phyloP scores from a whole-genome alignment of 176 grass and related monocot genomes.

The Oryza brachyantha region DNA sequence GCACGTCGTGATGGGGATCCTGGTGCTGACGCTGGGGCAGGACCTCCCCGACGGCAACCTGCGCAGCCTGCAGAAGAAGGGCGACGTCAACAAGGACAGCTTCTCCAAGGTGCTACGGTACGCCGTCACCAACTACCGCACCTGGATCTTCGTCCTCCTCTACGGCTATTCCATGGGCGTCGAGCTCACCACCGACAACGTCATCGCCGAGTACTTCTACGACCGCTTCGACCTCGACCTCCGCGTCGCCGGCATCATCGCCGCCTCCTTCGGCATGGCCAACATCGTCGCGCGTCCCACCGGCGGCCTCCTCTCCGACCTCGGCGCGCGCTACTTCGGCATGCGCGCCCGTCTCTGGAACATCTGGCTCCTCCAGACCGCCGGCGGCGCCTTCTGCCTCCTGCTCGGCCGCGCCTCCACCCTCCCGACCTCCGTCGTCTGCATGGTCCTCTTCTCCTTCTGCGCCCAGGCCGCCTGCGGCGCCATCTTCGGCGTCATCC shows the following conservation, averaged over 20 bases:
- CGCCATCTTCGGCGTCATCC: slow-evolving; percentile 67
- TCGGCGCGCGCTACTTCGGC: slow-evolving; percentile 46
- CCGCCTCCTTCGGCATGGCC: slow-evolving; percentile 90
- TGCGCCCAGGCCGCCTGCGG: slow-evolving; percentile 84
- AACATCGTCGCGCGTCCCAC: slow-evolving; percentile 63
- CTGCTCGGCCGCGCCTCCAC: slow-evolving; percentile 49
- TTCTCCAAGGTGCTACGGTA: slow-evolving; percentile 70
- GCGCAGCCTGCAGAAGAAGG: slow-evolving; percentile 51
- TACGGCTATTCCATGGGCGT: slow-evolving; percentile 95
- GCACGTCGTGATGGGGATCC: slow-evolving; percentile 64
- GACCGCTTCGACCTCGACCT: slow-evolving; percentile 79
- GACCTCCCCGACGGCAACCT: slow-evolving; percentile 90
- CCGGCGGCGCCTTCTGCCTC: slow-evolving; percentile 74
- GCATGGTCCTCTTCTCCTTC: slow-evolving; percentile 85
- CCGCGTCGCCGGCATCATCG: slow-evolving; percentile 65
- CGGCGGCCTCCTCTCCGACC: slow-evolving; percentile 67
- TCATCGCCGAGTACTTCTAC: slow-evolving; percentile 86
- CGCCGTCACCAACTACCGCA: slow-evolving; percentile 75
- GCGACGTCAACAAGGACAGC: slow-evolving; percentile 56
- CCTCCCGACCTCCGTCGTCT: slow-evolving; percentile 46
- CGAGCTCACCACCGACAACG: slow-evolving; percentile 88
- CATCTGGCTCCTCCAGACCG: slow-evolving; percentile 85
- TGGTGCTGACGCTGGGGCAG: slow-evolving; percentile 72
- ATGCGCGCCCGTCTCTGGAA: slow-evolving; percentile 89
- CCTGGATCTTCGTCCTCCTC: slow-evolving; percentile 85